Evolutionary conservation across 129 eudicot species (phyloP).

Genomic region (Helianthus annuus): DNA sequence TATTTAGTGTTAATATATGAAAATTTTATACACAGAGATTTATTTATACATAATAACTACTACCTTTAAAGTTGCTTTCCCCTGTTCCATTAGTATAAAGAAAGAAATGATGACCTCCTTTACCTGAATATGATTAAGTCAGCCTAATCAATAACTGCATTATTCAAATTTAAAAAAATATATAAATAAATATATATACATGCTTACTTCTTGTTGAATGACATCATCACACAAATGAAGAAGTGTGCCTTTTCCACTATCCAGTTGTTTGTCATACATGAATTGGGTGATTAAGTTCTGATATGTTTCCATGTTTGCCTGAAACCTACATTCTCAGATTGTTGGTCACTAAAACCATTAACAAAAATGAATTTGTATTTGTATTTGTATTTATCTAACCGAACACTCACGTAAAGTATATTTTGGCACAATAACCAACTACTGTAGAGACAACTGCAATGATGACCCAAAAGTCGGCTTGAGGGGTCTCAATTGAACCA

Average conservation of each 20-base stretch:
- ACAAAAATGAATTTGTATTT: background rate
- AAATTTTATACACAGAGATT: background rate
- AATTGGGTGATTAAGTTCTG: constrained; percentile 87
- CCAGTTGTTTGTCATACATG: constrained; percentile 97
- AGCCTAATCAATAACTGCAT: background rate
- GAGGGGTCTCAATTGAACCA: constrained; percentile 77
- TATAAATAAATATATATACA: background rate
- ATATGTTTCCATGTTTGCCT: constrained; percentile 76
- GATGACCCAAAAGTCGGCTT: constrained; percentile 89
- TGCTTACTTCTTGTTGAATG: constrained; percentile 94
- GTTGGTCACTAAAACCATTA: background rate
- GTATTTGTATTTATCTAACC: too few relatives aligned
- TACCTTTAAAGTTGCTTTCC: constrained; percentile 88
- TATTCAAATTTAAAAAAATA: background rate
- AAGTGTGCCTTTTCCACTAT: constrained; percentile 96
- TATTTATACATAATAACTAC: background rate
- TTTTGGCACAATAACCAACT: constrained; percentile 86
- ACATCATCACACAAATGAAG: constrained; percentile 99
- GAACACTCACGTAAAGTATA: constrained; percentile 75
- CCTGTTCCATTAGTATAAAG: constrained; percentile 91
- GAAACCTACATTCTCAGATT: constrained; percentile 59
- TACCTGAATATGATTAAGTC: constrained; percentile 48
- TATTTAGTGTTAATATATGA: background rate
- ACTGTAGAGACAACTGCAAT: constrained; percentile 83
- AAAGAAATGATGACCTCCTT: constrained; percentile 87